Evolutionary conservation across 352 stramenopile genomes (phyloP), one percentile per base, ranked within the genome.

Genomic region (Phytophthora brassicae): DNA sequence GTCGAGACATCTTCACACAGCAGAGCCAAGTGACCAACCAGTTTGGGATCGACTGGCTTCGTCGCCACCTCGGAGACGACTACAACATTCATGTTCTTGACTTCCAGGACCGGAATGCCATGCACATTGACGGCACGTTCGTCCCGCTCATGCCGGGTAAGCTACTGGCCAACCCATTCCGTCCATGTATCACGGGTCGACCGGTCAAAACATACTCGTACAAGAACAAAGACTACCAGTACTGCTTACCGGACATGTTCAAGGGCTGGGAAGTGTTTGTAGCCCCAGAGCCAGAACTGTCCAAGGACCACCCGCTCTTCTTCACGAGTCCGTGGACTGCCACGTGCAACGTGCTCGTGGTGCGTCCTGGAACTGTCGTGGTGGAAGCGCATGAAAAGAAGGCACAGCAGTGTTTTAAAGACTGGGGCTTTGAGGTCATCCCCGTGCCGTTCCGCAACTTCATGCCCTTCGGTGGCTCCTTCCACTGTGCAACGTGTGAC

Each of bases 61-160:
- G 72, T 17, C 88, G 88, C 38, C 88, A 96, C 72, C 61, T 96
- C 23, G 88, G 86, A 26, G 78, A 92, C 56, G 79, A 95, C 26
- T 95, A 96, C 74, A 74, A 64, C 14, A 88, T 96, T 46, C 88
- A 96, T 60, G 81, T 90, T 48, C 74, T 96, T 8, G 88, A 96
- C 69, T 96, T 96, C 55, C 81, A 95, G 68, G 88, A 96, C 75
- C 87, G 86, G 55, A 95, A 95, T 52, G 88, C 88, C 51, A 96
- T 96, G 88, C 88, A 96, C 66, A 96, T 96, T 56, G 88, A 95
- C 56, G 88, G 88, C 29, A 95, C 86, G 44, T 95, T 96, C 56
- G 81, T 95, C 39, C 88, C 88, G 58, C 60, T 96, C 42, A 91
- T 89, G 74, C 83, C 85, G 4, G 88, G 86, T 35, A 95, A 96